Conservation (phyloP, 257 asterid species). For the Ilex asprella region DNA sequence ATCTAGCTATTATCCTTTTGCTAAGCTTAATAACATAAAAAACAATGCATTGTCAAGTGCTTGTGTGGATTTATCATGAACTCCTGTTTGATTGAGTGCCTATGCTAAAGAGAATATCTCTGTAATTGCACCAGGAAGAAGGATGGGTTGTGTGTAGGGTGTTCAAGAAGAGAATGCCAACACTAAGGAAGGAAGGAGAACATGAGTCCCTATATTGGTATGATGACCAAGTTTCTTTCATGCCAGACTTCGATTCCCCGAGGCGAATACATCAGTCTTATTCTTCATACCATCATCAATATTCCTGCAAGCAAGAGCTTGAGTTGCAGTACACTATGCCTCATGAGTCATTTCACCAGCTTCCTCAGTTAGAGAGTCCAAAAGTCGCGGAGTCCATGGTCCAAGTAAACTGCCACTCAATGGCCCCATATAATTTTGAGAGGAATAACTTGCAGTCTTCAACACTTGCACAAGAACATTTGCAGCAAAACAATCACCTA, state of each 20-base stretch:
- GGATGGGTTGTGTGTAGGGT: slow-evolving; percentile 76
- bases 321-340: slow-evolving; percentile 9
- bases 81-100: neutral
- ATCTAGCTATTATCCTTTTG: no score
- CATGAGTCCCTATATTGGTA: slow-evolving; percentile 48
- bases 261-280: slow-evolving; percentile 20
- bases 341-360: slow-evolving; percentile 43
- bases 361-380: slow-evolving; percentile 41
- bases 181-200: slow-evolving; percentile 29
- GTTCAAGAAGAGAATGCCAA: slow-evolving; percentile 52
- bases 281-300: slow-evolving; percentile 15
- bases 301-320: neutral
- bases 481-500: slow-evolving; percentile 2
- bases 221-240: slow-evolving; percentile 54
- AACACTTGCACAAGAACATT: slow-evolving; percentile 9
- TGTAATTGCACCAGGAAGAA: slow-evolving; percentile 43
- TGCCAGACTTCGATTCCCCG: slow-evolving; percentile 41
- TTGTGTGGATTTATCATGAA: no score
- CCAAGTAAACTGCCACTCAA: neutral
- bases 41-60: no score
- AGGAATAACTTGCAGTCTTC: slow-evolving; percentile 12
- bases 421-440: slow-evolving; percentile 16
- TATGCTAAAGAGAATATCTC: neutral
- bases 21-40: no score
- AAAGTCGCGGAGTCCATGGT: no score